Base-by-base conservation (phyloP, 2,329 filamentous ascomycete genomes). In the Hypoxylon sp. region DNA sequence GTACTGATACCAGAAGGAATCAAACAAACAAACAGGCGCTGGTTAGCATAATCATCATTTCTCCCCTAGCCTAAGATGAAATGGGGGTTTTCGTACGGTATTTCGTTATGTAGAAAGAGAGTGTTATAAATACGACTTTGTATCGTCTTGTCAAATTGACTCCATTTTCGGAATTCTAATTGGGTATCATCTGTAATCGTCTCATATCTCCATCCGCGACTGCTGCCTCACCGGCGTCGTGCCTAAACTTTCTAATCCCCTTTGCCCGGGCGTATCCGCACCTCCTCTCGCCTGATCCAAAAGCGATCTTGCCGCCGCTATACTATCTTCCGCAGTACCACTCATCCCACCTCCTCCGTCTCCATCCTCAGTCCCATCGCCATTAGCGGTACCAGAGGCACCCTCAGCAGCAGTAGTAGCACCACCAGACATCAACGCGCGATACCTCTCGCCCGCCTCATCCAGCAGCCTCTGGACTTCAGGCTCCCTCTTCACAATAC, bases 391-490 rank as follows among this genome's bases (percentile, higher is more conserved):
- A 8, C 56, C 56, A 11, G 20, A 22, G 24, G 44, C 41, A 11
- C 34, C 50, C 13, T 15, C 41, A 4, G 41, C 20, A 17, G 37
- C 10, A 15, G 5, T 20, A 4, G 41, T 11, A 17, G 37, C 10
- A 15, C 17, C 15, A n/a, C 62, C 65, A 2, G 68, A 51, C 62
- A 73, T 72, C 43, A 74, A 49, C 10, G 64, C 69, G 70, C 89
- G 84, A 73, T 90, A 92, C 66, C 87, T 84, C 63, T 91, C 88
- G 0, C 92, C 93, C 0, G 93, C 92, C 75, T 95, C 90, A 74
- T 93, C 90, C 54, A 98, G 80, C 56, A 96, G 79, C 19, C 85
- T 84, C 77, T 97, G 94, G 0, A 97, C 90, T 76, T 95, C 91
- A 4, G 82, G 84, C 77, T 97, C 91, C 60, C 93, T 84, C 65